Base-by-base conservation (phyloP, 163 green algal genomes). In the Prototheca cutis region DNA sequence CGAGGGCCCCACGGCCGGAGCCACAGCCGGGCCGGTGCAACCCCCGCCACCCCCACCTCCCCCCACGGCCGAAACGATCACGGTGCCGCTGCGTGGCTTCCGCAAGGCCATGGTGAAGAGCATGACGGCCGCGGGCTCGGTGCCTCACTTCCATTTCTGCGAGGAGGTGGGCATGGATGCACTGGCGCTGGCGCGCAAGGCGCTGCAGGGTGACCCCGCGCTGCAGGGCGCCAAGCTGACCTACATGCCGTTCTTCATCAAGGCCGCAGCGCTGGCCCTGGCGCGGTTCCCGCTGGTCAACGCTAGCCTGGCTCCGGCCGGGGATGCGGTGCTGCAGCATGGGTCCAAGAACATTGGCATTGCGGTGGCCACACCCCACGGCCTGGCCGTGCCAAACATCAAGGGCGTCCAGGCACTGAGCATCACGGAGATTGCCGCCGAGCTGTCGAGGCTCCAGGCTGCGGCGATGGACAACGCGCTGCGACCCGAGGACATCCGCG, bases 321-420 rank as follows among this genome's bases (percentile, higher is more conserved):
- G 62, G 7, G 58, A 45, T 18, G 59, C 74, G 13, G 40, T 90
- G 28, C 45, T 84, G 52, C 75, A 77, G 61, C 79, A 84, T 55
- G 27, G 15, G 10, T 48, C 60, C 17, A 81, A 90, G 71, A 94
- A 96, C 72, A 75, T 96, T 15, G 89, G 89, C 7, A 70, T 95
- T 2, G 89, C 89, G 4, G 91, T 96, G 80, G 83, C 80, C 21
- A 94, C 87, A 2, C 72, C 77, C 18, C 36, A 65, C 7, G 89
- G 89, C 23, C 79, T 96, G 30, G 89, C 90, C 30, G 89, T 96
- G 30, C 87, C 87, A 39, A 89, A 85, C 55, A 80, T 94, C 45
- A 90, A 90, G 61, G 42, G 76, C 42, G 84, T 86, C 36, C 8
- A 75, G 52, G 29, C 45, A 5, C 31, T 48, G 21, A 81, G 51